Base-by-base conservation (phyloP, 176 grass and related monocot genomes). In the Rhynchospora tenuis region DNA sequence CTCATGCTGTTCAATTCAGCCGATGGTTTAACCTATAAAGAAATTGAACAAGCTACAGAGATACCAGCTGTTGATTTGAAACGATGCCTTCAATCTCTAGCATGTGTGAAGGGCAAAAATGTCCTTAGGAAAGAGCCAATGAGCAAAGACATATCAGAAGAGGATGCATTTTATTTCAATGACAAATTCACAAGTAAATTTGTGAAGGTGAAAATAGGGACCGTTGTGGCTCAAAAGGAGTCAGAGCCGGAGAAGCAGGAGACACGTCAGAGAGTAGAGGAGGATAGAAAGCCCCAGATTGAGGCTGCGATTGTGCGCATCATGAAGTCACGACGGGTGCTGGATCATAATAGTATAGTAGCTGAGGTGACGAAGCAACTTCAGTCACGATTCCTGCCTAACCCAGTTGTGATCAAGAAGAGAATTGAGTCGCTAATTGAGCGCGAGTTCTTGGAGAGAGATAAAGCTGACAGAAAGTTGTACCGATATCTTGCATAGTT, bases 41-140 rank as follows among this genome's bases (percentile, higher is more conserved):
- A 98, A 81, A 94, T 98, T 0, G 89, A 98, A 67, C 92, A 92
- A 64, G 90, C 84, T 82, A 98, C 92, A 2, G 87, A 92, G 15
- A 94, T 98, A 83, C 95, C 95, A 57, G 87, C 95, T 66, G 61
- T 88, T 66, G 95, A 98, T 87, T 88, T 98, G 88, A 98, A 93
- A 86, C 88, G 95, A 59, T 98, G 95, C 71, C 92, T 98, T 42
- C 95, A 98, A 48, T 98, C 95, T 19, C 90, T 98, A 83, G 95
- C 95, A 87, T 98, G 92, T 69, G 95, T 98, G 22, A 98, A 98
- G 86, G 95, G 95, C 76, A 98, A 98, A 84, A 98, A 98, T 82
- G 92, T 98, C 44, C 88, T 98, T 24, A 87, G 92, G 17, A 98
- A 98, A 83, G 92, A 98, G 68, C 95, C 95, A 20, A 94, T 98